Evolutionary conservation across 371 early-diverging fungal species (phyloP), one percentile per base, ranked within the genome.

Genomic region (Sporodiniella umbellata): DNA sequence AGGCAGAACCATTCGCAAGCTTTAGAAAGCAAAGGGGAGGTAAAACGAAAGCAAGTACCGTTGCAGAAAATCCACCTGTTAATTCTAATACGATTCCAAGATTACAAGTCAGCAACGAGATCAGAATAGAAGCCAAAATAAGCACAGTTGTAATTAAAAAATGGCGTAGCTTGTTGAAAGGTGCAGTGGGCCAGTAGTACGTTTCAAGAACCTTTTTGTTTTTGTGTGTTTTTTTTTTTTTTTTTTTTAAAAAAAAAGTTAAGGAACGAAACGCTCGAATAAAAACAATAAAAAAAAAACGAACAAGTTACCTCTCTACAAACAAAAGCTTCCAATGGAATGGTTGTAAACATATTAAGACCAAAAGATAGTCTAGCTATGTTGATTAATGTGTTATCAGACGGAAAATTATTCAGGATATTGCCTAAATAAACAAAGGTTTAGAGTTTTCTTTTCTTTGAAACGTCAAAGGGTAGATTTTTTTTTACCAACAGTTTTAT

Each of bases 301-400:
- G n/a, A n/a, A 2, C 7, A 2, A n/a, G 5, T 35, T 66, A 86
- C 88, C 74, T 90, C 89, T 38, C 91, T 78, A 47, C 87, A 87
- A 31, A 90, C 91, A 66, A 88, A 86, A 1, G 81, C 72, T 45
- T 89, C 90, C 51, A 89, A 63, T 1, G 88, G 90, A 24, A 87
- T 70, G 7, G 91, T 90, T 1, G 89, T 85, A 47, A 89, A 87
- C 90, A 91, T 88, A 65, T 88, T 88, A 33, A 91, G 71, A 7
- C 88, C 90, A 62, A 91, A 89, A 31, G 86, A 82, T 44, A 89
- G 74, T 4, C 91, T 80, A 15, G 21, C 89, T 42, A 90, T 72
- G 58, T 89, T 90, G 60, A 89, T 89, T 17, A 88, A 61, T 18
- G 79, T 48, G 51, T 83, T 80, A 56, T 87, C 81, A 12, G 78